Base-by-base conservation (phyloP, 2,329 filamentous ascomycete genomes). In the Juglanconis sp. region DNA sequence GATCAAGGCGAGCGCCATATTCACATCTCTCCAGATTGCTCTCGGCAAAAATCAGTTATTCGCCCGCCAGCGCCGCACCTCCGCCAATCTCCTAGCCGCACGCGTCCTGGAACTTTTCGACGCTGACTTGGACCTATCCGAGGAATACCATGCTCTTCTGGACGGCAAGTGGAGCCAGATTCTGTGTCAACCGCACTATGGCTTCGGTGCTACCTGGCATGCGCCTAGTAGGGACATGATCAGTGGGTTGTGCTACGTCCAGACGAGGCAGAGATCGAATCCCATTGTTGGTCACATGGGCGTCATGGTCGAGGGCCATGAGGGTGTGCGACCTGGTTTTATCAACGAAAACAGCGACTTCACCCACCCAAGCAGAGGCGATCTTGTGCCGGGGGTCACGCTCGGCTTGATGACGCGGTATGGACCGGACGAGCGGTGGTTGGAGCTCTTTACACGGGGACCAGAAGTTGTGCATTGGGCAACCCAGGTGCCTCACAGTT, bases 131-230 rank as follows among this genome's bases (percentile, higher is more conserved):
- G 71, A 74, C 3, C 70, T 86, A 0, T 79, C 78, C 0, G 73
- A 80, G 53, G 71, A 79, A 53, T 86, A 82, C 64, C 79, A 84
- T 2, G 78, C 65, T 68, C 81, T 32, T 70, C 66, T 83, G 0
- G 69, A 72, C 55, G 80, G 82, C 0, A 86, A 86, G 65, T 85
- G 83, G 83, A 79, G 79, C 63, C 74, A 83, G 64, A 82, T 86
- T 60, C 72, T 85, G 66, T 74, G 79, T 44, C 82, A 79, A 63
- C 70, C 75, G 0, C 77, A 79, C 63, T 76, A 76, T 42, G 71
- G 87, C 62, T 82, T 81, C 3, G 83, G 82, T 73, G 77, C 83
- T 34, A 84, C 87, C 51, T 81, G 80, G 55, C 78, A 85, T 3
- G 83, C 84, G 2, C 80, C 82, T 1, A 77, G 86, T 0, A 75